phyloP scores from a whole-genome alignment of 2,329 filamentous ascomycete species.

The Aspergillus neotritici region DNA sequence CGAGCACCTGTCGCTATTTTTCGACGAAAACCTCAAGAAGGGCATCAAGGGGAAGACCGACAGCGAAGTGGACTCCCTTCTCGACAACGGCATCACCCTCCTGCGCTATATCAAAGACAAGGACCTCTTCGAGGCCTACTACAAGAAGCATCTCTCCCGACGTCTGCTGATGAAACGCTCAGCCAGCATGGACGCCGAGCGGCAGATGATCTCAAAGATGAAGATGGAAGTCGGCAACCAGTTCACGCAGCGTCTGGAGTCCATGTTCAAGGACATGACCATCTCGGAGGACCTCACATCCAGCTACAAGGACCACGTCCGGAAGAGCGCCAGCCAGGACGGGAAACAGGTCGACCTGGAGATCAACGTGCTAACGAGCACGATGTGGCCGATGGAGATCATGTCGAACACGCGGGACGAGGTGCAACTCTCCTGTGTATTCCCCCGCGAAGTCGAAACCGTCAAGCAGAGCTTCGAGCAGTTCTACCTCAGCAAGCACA shows the following conservation, averaged over 20 bases:
- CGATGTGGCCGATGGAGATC: slow-evolving; percentile 89
- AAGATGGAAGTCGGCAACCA: slow-evolving; percentile 93
- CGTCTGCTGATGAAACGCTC: slow-evolving; percentile 83
- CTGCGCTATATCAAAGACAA: slow-evolving; percentile 86
- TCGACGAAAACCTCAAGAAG: slow-evolving; percentile 92
- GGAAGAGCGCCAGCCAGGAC: slow-evolving; percentile 51
- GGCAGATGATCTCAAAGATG: slow-evolving; percentile 93
- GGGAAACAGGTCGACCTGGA: slow-evolving; percentile 67
- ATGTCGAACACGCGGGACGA: slow-evolving; percentile 59
- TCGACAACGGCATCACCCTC: slow-evolving; percentile 85
- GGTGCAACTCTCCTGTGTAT: slow-evolving; percentile 54
- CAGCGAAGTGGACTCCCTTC: slow-evolving; percentile 70
- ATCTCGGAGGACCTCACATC: slow-evolving; percentile 77
- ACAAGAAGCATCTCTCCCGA: slow-evolving; percentile 92
- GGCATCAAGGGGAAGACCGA: slow-evolving; percentile 92
- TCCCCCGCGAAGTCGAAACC: slow-evolving; percentile 65
- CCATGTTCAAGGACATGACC: slow-evolving; percentile 96
- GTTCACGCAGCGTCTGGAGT: slow-evolving; percentile 87
- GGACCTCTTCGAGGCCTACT: slow-evolving; percentile 93
- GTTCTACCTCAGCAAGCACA: slow-evolving; percentile 83
- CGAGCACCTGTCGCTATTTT: slow-evolving; percentile 92
- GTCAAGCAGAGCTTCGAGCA: slow-evolving; percentile 80
- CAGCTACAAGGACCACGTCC: slow-evolving; percentile 67
- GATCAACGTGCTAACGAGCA: slow-evolving; percentile 82
- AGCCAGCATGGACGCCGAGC: slow-evolving; percentile 85